Evolutionary conservation across 108 stramenopile genomes (phyloP).

Genomic region (Cyclotella kingstonii): DNA sequence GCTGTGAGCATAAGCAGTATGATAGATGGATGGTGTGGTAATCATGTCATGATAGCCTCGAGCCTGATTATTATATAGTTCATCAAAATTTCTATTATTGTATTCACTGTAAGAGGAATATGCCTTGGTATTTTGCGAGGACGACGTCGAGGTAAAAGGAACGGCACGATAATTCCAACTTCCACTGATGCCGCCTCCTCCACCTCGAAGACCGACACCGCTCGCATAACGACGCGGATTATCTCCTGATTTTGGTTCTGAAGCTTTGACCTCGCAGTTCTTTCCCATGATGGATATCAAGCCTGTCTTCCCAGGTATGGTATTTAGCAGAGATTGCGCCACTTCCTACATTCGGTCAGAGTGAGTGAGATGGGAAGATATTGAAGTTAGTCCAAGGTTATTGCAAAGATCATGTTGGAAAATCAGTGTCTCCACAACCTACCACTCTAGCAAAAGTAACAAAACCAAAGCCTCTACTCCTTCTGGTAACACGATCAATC

Average conservation of each 20-base stretch:
- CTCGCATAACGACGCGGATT: background rate
- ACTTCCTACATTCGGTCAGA: constrained; percentile 6
- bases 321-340: constrained; percentile 14
- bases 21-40: background rate
- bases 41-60: background rate
- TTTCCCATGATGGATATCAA: constrained; percentile 59
- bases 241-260: constrained; percentile 44
- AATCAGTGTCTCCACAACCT: constrained; percentile 5
- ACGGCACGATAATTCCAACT: background rate
- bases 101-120: background rate
- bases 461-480: constrained; percentile 88
- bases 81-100: background rate
- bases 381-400: too few relatives aligned
- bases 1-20: background rate
- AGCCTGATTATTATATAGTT: background rate
- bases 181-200: background rate
- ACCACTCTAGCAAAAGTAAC: constrained; percentile 72
- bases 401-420: background rate
- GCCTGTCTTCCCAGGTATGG: constrained; percentile 32
- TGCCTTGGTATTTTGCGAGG: background rate
- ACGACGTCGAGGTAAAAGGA: background rate
- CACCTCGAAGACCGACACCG: background rate
- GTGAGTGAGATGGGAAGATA: background rate
- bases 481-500: constrained; percentile 67
- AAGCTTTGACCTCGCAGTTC: constrained; percentile 61